phyloP scores from a whole-genome alignment of 2,329 filamentous ascomycete species.

The Canariomyces notabilis region DNA sequence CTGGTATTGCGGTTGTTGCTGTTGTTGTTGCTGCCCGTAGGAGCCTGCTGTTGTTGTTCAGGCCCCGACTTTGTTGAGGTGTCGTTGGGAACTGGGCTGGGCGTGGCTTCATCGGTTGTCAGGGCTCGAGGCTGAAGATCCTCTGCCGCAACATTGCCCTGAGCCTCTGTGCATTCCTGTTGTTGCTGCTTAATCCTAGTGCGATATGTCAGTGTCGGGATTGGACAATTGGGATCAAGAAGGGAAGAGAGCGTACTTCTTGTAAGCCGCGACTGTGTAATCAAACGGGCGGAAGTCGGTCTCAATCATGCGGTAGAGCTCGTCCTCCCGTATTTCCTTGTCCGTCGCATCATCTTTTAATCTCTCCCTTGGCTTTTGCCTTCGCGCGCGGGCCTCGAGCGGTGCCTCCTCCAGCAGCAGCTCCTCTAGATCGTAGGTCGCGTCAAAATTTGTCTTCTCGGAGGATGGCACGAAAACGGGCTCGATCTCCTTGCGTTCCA shows the following conservation, averaged over 20 bases:
- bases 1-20: no score
- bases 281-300: slow-evolving; percentile 92
- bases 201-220: neutral
- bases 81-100: slow-evolving; percentile 18
- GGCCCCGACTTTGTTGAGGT: no score
- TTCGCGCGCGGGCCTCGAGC: slow-evolving; percentile 81
- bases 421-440: slow-evolving; percentile 95
- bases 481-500: slow-evolving; percentile 83
- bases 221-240: neutral
- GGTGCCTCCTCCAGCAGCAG: slow-evolving; percentile 90
- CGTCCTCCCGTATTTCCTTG: slow-evolving; percentile 90
- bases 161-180: slow-evolving; percentile 6
- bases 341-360: slow-evolving; percentile 91
- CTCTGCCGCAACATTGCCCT: slow-evolving; percentile 16
- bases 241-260: slow-evolving; percentile 50
- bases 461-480: slow-evolving; percentile 90
- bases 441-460: slow-evolving; percentile 98
- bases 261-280: slow-evolving; percentile 78
- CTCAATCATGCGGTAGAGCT: slow-evolving; percentile 91
- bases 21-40: slow-evolving; percentile 22
- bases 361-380: slow-evolving; percentile 88
- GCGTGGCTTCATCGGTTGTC: slow-evolving; percentile 45
- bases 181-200: slow-evolving; percentile 25
- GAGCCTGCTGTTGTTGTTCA: no score
- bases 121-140: slow-evolving; percentile 39